Evolutionary conservation across 345 rosid species (phyloP), one percentile per base, ranked within the genome.

Genomic region (Syzygium aqueum): DNA sequence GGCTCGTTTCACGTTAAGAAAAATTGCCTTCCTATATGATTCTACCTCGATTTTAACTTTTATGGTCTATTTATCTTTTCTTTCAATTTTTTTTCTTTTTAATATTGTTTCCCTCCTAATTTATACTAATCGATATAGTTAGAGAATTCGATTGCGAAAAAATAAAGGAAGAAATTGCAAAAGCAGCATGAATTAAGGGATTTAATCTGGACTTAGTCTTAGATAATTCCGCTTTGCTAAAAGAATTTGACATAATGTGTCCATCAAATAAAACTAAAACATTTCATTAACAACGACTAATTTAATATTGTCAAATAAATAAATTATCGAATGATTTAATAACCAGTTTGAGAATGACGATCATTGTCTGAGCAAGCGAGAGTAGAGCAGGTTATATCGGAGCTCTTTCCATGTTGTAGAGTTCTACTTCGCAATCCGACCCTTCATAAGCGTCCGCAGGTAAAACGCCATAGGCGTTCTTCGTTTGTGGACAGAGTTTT

Each of bases 101-200:
- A 15, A 9, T 12, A 57, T 23, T 11, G 63, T 25, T 25, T 57
- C 63, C 46, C 46, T 57, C 28, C 11, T 4, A 6, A 4, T 0
- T 56, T 57, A 25, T 10, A 25, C 25, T 12, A 51, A 4, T 57
- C 0, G 63, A 25, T 57, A 11, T 23, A 57, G 63, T 25, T 11
- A 51, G 53, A 51, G 25, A 0, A 57, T 23, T 11, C 4, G 63
- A 59, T 2, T 11, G 0, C 0, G 16, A 27, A 59, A 2, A 59
- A 59, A 27, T 59, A 59, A 3, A 25, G 1, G 30, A 59, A 59
- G 65, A 59, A 27, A 27, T 59, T 11, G 15, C 65, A 27, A 59
- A 59, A 27, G 65, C 7, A 1, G 30, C 65, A 59, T 0, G 30
- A 12, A 51, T 51, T 51, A 51, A 51, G 16, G 14, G 53, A 51